Evolutionary conservation across 148 eudicot genomes (phyloP).

Genomic region (Rhododendron mucronatum): DNA sequence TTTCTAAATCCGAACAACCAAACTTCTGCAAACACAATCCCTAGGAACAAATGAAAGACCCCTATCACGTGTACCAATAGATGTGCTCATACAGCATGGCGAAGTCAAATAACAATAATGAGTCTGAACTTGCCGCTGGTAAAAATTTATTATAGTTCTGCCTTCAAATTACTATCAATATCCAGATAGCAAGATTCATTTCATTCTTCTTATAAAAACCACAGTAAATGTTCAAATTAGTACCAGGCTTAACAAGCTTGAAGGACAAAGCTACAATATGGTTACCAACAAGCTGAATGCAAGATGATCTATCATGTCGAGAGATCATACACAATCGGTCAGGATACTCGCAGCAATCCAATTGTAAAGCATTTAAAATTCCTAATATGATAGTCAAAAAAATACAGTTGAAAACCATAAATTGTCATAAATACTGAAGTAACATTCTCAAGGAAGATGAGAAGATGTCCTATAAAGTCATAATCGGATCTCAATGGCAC

Average conservation of each 20-base stretch:
- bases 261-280: not conserved
- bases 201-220: not conserved
- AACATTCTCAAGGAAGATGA: not conserved
- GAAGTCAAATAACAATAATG: not conserved
- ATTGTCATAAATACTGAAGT: not conserved
- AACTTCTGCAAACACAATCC: not conserved
- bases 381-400: not conserved
- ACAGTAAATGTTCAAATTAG: not conserved
- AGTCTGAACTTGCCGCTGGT: not conserved
- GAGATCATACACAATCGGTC: not conserved
- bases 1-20: not conserved
- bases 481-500: not conserved
- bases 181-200: not conserved
- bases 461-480: not conserved
- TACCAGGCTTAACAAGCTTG: not conserved
- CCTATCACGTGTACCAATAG: not conserved
- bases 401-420: not conserved
- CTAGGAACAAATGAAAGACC: not conserved
- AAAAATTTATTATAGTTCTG: not conserved
- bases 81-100: not conserved
- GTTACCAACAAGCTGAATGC: not conserved
- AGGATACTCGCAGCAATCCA: not conserved
- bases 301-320: not conserved
- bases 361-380: not conserved
- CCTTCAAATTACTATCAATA: not conserved